Conservation (phyloP, 1,139 yeast genomes). For the Hemisphaericaspora xylofermentans region DNA sequence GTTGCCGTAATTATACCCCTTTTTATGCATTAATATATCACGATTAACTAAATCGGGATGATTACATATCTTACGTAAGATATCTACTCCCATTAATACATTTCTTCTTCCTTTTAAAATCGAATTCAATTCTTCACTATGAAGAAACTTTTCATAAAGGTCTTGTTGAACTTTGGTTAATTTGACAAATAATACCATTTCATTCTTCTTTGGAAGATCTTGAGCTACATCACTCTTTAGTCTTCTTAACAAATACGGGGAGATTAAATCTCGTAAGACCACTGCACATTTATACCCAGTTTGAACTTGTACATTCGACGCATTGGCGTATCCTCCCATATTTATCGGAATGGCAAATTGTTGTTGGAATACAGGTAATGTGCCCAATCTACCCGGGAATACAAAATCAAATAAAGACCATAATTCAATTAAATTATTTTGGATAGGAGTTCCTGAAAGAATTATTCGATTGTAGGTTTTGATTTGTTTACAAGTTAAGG, state of each 20-base stretch:
- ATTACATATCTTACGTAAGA: slow-evolving; percentile 86
- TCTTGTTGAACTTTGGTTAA: slow-evolving; percentile 74
- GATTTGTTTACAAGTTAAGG: slow-evolving; percentile 79
- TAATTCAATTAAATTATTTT: slow-evolving; percentile 82
- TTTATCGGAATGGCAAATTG: slow-evolving; percentile 93
- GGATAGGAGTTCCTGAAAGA: slow-evolving; percentile 94
- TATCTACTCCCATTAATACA: slow-evolving; percentile 86
- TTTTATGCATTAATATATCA: slow-evolving; percentile 41
- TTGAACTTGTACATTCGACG: slow-evolving; percentile 92
- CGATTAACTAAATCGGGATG: slow-evolving; percentile 87
- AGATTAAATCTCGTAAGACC: slow-evolving; percentile 77
- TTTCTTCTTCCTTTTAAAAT: slow-evolving; percentile 77
- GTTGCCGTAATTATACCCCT: slow-evolving; percentile 58
- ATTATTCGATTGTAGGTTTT: slow-evolving; percentile 82
- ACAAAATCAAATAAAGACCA: slow-evolving; percentile 96
- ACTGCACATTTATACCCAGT: slow-evolving; percentile 97
- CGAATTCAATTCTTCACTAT: slow-evolving; percentile 71
- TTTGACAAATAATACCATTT: slow-evolving; percentile 89
- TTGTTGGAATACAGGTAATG: slow-evolving; percentile 88
- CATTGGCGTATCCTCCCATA: slow-evolving; percentile 98
- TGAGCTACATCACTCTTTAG: slow-evolving; percentile 95
- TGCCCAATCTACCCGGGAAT: slow-evolving; percentile 91
- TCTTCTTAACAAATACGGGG: slow-evolving; percentile 84
- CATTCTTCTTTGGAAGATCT: slow-evolving; percentile 90
- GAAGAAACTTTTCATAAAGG: slow-evolving; percentile 69